phyloP scores from a whole-genome alignment of 2,329 filamentous ascomycete species.

The Diatrype stigma region DNA sequence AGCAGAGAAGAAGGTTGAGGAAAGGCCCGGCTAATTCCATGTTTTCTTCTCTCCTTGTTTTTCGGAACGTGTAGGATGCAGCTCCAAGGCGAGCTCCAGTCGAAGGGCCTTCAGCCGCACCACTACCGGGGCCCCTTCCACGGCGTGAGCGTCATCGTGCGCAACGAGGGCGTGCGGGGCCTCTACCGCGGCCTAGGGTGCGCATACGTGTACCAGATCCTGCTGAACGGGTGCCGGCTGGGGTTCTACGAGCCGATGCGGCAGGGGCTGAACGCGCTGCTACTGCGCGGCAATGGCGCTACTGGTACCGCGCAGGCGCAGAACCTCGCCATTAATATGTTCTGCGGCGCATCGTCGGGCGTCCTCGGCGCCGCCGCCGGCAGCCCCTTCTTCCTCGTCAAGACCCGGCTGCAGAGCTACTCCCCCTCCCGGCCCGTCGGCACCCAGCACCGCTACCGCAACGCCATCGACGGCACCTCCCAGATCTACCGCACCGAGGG shows the following conservation, averaged over 20 bases:
- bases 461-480: constrained; percentile 75
- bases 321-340: constrained; percentile 86
- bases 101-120: constrained; percentile 77
- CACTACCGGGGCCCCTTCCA: constrained; percentile 91
- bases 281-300: constrained; percentile 67
- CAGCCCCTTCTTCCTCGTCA: constrained; percentile 96
- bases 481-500: constrained; percentile 80
- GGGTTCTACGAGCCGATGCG: constrained; percentile 98
- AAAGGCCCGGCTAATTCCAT: no score
- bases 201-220: constrained; percentile 93
- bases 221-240: constrained; percentile 92
- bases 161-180: constrained; percentile 82
- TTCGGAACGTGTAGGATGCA: no score
- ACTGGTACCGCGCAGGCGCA: no score
- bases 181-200: constrained; percentile 86
- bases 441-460: constrained; percentile 91
- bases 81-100: constrained; percentile 89
- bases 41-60: no score
- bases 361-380: constrained; percentile 89
- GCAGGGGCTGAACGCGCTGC: constrained; percentile 59
- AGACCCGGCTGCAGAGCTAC: constrained; percentile 91
- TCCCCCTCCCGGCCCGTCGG: constrained; percentile 90
- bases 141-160: constrained; percentile 82
- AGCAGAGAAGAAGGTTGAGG: background rate
- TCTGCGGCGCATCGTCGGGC: constrained; percentile 83